Conservation (phyloP, 768 basidiomycete species). For the Fibroporia radiculosa region DNA sequence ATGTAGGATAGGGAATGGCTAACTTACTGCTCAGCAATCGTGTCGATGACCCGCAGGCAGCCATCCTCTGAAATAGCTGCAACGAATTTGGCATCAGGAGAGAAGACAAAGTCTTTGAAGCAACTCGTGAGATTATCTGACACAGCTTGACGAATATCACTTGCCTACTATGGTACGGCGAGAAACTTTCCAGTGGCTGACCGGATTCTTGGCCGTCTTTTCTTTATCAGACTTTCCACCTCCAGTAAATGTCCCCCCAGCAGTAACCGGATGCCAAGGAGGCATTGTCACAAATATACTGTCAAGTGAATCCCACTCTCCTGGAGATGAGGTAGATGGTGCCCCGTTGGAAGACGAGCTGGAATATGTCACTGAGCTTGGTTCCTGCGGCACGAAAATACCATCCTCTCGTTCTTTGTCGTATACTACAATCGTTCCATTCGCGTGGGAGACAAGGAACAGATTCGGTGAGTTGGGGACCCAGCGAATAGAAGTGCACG, state of each 20-base stretch:
- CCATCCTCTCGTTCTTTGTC: conserved; percentile 91
- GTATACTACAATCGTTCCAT: conserved; percentile 84
- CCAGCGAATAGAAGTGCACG: conserved; percentile 88
- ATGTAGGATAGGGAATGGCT: background rate
- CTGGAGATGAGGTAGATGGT: conserved; percentile 24
- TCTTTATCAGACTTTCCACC: conserved; percentile 44
- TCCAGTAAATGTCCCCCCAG: conserved; percentile 27
- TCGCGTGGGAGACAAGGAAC: conserved; percentile 82
- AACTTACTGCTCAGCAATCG: conserved; percentile 74
- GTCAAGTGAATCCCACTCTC: conserved; percentile 71
- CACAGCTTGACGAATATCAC: conserved; percentile 12
- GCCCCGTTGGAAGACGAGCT: conserved; percentile 16
- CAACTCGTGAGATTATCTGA: background rate
- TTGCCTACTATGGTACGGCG: conserved; percentile 64
- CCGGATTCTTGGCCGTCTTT: conserved; percentile 73
- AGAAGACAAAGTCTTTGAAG: conserved; percentile 79
- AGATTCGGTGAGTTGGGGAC: conserved; percentile 73
- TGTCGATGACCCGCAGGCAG: conserved; percentile 83
- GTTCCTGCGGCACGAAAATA: conserved; percentile 56
- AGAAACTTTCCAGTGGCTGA: conserved; percentile 84
- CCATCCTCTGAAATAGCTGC: conserved; percentile 93
- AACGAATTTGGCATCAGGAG: conserved; percentile 86
- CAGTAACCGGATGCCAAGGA: conserved; percentile 73
- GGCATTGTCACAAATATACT: conserved; percentile 76
- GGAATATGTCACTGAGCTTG: conserved; percentile 26